Evolutionary conservation across 805 yeast species (phyloP), one percentile per base, ranked within the genome.

Genomic region (Nakazawaea holstii): DNA sequence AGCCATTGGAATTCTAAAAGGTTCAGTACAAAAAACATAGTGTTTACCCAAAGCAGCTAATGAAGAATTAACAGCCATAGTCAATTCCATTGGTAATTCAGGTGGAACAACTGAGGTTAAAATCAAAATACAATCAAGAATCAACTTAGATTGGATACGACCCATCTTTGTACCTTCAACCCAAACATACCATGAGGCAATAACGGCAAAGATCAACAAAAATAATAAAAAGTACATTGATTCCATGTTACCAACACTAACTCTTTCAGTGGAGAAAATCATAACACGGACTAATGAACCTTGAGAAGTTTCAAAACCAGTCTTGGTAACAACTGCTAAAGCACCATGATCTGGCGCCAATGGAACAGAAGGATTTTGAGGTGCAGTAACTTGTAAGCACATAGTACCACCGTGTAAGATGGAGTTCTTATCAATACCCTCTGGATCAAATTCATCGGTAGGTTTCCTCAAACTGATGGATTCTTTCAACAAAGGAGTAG

Each of bases 31-130:
- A 72, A 86, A 94, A 53, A 94, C 84, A 64, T 84, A 91, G 64
- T 76, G 84, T 67, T 94, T 94, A 57, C 86, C 82, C 54, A 94
- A 75, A 2, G 97, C 90, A 50, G 90, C 80, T 64, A 94, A 74
- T 6, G 98, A 91, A 35, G 87, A 77, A 68, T 94, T 94, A 36
- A 94, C 99, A 51, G 99, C 98, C 92, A 94, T 84, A 11, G 99
- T 94, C 58, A 94, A 77, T 72, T 94, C 99, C 98, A 94, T 94
- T 50, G 99, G 99, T 56, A 94, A 77, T 70, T 94, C 99, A 38
- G 99, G 99, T 33, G 99, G 99, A 36, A 94, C 99, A 53, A 94
- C 99, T 43, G 98, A 91, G 15, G 99, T 94, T 58, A 94, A 79
- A 57, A 94, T 95, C 61, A 94, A 79, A 54, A 94, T 86, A 82